These are phyloP conservation scores for Podaxis carcinomalis DNA, from an alignment of 768 basidiomycete species.

Conservation along the genomic window DNA sequence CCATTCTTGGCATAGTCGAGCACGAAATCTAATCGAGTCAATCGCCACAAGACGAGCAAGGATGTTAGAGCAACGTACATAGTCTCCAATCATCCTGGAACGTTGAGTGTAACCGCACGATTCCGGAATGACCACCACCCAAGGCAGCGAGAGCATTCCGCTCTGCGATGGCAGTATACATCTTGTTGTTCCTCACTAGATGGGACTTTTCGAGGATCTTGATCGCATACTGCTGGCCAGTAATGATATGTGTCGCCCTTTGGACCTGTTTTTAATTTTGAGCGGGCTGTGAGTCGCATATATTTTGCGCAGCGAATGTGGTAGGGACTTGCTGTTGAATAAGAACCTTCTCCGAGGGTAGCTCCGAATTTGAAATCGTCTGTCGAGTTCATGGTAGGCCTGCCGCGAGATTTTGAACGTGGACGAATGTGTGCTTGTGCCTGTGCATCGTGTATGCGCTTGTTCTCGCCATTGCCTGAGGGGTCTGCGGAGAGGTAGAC, in stretches of 20 bases:
- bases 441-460: slow-evolving; percentile 3
- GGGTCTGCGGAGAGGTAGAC: slow-evolving; percentile 58
- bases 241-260: slow-evolving; percentile 40
- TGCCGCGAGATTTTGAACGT: slow-evolving; percentile 36
- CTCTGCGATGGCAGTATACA: slow-evolving; percentile 74
- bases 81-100: slow-evolving; percentile 84
- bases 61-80: slow-evolving; percentile 49
- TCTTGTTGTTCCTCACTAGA: slow-evolving; percentile 73
- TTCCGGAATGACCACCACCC: slow-evolving; percentile 69
- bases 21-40: slow-evolving; percentile 57
- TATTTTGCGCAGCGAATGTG: not conserved
- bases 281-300: not conserved
- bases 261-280: slow-evolving; percentile 42
- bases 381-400: slow-evolving; percentile 42
- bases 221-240: slow-evolving; percentile 26
- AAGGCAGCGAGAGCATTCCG: slow-evolving; percentile 71
- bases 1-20: slow-evolving; percentile 75
- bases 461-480: slow-evolving; percentile 18
- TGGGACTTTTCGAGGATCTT: slow-evolving; percentile 77
- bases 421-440: slow-evolving; percentile 18
- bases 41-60: not conserved
- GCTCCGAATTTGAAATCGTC: slow-evolving; percentile 73
- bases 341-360: slow-evolving; percentile 78
- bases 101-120: slow-evolving; percentile 76
- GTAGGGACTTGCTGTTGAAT: slow-evolving; percentile 60